Conservation (phyloP, 2,329 filamentous ascomycete species). For the Fusarium brachygibbosum region DNA sequence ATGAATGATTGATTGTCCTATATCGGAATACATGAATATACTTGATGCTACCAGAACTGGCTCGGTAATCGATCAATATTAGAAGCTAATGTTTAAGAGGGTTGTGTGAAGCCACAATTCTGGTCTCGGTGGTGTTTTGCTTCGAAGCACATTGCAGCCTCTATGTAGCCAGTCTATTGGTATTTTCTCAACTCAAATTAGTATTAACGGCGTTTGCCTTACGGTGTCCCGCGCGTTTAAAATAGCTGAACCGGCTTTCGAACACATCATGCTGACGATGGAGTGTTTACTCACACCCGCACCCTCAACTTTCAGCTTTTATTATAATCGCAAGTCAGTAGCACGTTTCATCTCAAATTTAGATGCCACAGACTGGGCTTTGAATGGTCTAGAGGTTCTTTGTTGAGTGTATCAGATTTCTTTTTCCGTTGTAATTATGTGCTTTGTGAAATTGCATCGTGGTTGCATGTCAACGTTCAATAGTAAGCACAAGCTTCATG, state of each 20-base stretch:
- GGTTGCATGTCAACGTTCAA: not conserved
- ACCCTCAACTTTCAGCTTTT: not conserved
- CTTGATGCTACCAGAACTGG: not conserved
- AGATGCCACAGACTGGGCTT: not conserved
- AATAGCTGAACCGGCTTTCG: not conserved
- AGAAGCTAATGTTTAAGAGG: not conserved
- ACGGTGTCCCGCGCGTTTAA: not conserved
- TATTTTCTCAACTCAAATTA: not conserved
- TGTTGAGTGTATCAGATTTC: not conserved
- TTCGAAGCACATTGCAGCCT: not conserved
- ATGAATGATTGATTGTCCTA: rapidly evolving
- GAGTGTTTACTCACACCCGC: not conserved
- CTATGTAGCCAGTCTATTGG: not conserved
- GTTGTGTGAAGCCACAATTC: not conserved
- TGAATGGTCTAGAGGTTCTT: not conserved
- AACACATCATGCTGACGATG: not conserved
- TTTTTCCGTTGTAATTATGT: not conserved
- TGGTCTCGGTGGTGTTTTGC: not conserved
- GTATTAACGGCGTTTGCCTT: not conserved
- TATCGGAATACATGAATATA: not conserved
- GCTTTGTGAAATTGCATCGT: not conserved
- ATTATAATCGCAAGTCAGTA: not conserved
- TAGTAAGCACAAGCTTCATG: not conserved
- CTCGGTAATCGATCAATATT: no score
- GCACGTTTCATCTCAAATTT: constrained; percentile 1